Evolutionary conservation across 2,329 filamentous ascomycete species (phyloP), one percentile per base, ranked within the genome.

Genomic region (Colletotrichum graminicola): DNA sequence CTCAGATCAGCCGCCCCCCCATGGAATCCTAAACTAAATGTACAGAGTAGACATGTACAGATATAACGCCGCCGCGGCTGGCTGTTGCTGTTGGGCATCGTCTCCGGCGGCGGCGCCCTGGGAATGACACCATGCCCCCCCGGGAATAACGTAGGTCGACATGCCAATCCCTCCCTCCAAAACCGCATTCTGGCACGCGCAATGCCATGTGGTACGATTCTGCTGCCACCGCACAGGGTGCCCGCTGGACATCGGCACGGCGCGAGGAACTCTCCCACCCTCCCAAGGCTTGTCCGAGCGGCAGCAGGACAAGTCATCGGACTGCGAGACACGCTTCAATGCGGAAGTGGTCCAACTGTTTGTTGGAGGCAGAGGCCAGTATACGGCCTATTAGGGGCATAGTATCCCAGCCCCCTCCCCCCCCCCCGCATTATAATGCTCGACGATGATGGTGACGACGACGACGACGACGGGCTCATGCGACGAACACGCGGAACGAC

Each of bases 181-280:
- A 29, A 29, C 29, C 29, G 29, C 29, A 29, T 29, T 29, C 29
- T 29, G 29, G 29, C 29, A 29, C 51, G 63, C 62, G 41, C 62
- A 60, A 49, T 60, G 67, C 62, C 62, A 51, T 66, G 56, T 67
- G 67, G 67, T 70, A 70, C 62, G 62, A 70, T 66, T 45, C 10
- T 52, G 29, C 34, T 29, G n/a, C 39, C 49, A 41, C 23, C 43
- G 51, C 41, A 49, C 23, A 16, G 39, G 36, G 39, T 34, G 39
- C 39, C 54, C 54, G 45, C 41, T 1, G 47, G 21, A 39, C 6
- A 6, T 36, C 52, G 34, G 10, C 47, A 45, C 7, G 1, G 41
- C 55, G 62, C 45, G 54, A 45, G 43, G 36, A 23, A 23, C 39
- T 16, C 5, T 16, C 11, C 43, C 34, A 36, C 29, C 29, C 29